Base-by-base conservation (phyloP, 768 basidiomycete genomes). In the Psilocybe subaeruginosa region DNA sequence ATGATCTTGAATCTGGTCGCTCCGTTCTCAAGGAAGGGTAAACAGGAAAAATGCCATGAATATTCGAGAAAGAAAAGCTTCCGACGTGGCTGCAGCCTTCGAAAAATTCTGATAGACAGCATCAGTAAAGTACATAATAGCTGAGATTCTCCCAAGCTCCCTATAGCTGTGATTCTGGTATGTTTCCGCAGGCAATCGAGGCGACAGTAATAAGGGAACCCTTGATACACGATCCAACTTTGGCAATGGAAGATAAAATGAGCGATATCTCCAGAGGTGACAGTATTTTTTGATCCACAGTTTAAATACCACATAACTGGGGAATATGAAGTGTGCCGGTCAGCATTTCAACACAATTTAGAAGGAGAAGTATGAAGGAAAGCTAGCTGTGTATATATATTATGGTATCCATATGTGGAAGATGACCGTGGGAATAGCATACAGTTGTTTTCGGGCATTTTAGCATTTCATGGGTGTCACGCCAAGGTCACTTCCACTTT, bases 391-490 rank as follows among this genome's bases (percentile, higher is more conserved):
- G 60, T 43, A 54, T 39, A 41, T 17, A 45, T 23, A 23, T 23
- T 23, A 31, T 29, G 55, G 19, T n/a, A 27, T n/a, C 30, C n/a
- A n/a, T 43, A 29, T 33, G 30, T 19, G 19, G 17, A 55, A 60
- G 53, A 66, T 68, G 63, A 66, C 16, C 64, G 67, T 68, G 67
- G 56, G 67, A 66, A 66, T 46, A 30, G 58, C 47, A 43, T 29
- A 27, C 23, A 29, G 39, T 33, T 58, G 48, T 45, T 43, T 8
- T 43, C 2, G 41, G 23, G 23, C 23, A 23, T 23, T 23, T 23
- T 23, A 23, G 41, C 41, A 43, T 48, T 30, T 52, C 61, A 51
- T n/a, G 48, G 39, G 39, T 54, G 59, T 59, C 30, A 55, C 47
- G 23, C 19, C 35, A 50, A 61, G 56, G 56, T 59, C 56, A 55